Base-by-base conservation (phyloP, 73 alveolate species). In the Paramecium primaurelia region DNA sequence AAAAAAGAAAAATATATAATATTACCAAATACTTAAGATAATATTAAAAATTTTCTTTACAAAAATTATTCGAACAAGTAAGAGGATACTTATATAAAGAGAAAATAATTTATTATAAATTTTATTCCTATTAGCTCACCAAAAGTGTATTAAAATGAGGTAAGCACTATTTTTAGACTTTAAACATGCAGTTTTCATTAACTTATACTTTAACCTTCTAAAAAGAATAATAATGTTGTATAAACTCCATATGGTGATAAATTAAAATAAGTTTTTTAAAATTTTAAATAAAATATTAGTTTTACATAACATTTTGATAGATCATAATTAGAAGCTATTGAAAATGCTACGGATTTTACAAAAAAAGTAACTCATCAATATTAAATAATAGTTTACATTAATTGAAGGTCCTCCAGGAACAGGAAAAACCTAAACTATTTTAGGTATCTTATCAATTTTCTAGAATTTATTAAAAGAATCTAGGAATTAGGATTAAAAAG, bases 371-470 rank as follows among this genome's bases (percentile, higher is more conserved):
- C 0, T 32, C 6, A 14, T 10, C 0, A 71, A 14, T 5, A 12
- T 36, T 18, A 0, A 10, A 14, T 12, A 30, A 73, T 73, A 73
- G 87, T 12, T 73, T 14, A 73, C 87, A 34, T 36, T 73, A 36
- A 73, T 73, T 34, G 59, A 73, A 37, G 87, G 87, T 37, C 87
- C 87, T 36, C 87, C 87, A 11, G 87, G 87, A 73, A 73, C 87
- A 73, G 87, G 87, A 12, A 73, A 73, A 73, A 73, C 87, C 16
- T 38, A 73, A 73, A 73, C 87, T 6, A 73, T 44, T 37, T 30
- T 73, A 14, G 87, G 87, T 14, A 73, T 73, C 38, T 12, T 73
- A 30, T 30, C 59, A n/a, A 73, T 40, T 30, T 36, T 73, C 11
- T 73, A 16, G 26, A 44, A 12, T 22, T 16, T 32, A 34, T n/a